Conservation (phyloP, 495 filamentous ascomycete species). For the Hypoxylon trugodes region DNA sequence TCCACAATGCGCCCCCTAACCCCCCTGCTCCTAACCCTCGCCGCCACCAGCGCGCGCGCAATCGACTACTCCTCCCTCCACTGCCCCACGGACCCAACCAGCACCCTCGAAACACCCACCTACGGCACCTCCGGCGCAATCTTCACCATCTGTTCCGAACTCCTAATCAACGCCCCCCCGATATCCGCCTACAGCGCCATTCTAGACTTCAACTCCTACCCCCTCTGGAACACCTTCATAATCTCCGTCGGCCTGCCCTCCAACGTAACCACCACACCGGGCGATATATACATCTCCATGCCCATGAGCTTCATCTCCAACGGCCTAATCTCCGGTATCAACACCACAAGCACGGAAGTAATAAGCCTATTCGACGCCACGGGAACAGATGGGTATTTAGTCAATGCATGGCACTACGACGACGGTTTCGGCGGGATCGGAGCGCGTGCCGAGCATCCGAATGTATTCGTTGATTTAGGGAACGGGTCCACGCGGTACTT, state of each 20-base stretch:
- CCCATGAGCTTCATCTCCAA: conserved; percentile 39
- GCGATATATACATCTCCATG: conserved; percentile 37
- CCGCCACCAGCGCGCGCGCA: not conserved
- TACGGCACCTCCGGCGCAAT: conserved; percentile 41
- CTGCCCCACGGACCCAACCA: conserved; percentile 10
- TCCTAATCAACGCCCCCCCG: conserved; percentile 28
- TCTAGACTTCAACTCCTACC: conserved; percentile 39
- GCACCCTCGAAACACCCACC: conserved; percentile 35
- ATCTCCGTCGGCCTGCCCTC: conserved; percentile 31
- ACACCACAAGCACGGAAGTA: conserved; percentile 42
- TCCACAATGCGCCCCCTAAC: not conserved
- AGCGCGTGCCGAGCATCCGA: conserved; percentile 31
- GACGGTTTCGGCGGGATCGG: conserved; percentile 28
- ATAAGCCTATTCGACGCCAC: conserved; percentile 28
- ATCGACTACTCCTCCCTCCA: conserved; percentile 21
- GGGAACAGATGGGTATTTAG: conserved; percentile 15
- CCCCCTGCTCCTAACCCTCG: not conserved
- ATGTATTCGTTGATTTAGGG: conserved; percentile 27
- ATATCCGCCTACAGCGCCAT: conserved; percentile 22
- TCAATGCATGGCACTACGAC: conserved; percentile 34
- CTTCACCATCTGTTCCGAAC: conserved; percentile 41
- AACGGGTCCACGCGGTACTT: conserved; percentile 33
- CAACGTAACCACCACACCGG: conserved; percentile 37
- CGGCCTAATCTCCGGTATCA: conserved; percentile 36
- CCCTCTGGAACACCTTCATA: conserved; percentile 42